These are phyloP conservation scores for Monascus ruber DNA, from an alignment of 2,329 filamentous ascomycete species.

Conservation along the genomic window DNA sequence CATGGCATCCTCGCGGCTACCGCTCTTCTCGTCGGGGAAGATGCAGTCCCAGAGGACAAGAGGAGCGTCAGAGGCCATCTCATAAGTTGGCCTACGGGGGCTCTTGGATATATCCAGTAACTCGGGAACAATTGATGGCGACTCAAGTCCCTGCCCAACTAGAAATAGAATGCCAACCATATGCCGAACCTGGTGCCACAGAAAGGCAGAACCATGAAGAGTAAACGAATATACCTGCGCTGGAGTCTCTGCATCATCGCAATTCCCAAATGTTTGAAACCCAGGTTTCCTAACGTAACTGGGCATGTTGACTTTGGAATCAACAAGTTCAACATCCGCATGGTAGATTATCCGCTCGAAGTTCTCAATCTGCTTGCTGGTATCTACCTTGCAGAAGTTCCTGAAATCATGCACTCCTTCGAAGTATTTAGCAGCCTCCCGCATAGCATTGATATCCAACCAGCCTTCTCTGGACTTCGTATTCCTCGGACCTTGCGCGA, in stretches of 20 bases:
- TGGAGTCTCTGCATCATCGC: constrained; percentile 9
- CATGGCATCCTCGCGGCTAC: constrained; percentile 48
- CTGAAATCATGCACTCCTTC: constrained; percentile 86
- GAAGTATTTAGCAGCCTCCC: constrained; percentile 64
- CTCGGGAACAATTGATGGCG: constrained; percentile 57
- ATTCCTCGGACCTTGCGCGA: constrained; percentile 24
- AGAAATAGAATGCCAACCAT: constrained; percentile 90
- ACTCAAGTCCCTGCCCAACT: constrained; percentile 77
- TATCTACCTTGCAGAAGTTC: constrained; percentile 92
- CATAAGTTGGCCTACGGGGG: constrained; percentile 71
- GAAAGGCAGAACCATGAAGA: constrained; percentile 79
- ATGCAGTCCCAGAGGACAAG: constrained; percentile 94
- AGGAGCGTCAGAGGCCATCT: constrained; percentile 81
- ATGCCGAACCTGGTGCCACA: constrained; percentile 97
- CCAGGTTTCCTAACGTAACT: constrained; percentile 43
- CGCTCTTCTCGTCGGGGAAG: constrained; percentile 52
- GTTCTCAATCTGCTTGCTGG: constrained; percentile 76
- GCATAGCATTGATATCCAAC: constrained; percentile 83
- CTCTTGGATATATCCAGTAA: constrained; percentile 62
- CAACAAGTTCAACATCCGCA: constrained; percentile 63
- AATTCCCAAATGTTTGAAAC: constrained; percentile 28
- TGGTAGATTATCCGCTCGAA: constrained; percentile 71
- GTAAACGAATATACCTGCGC: constrained; percentile 75
- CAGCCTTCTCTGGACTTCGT: constrained; percentile 52
- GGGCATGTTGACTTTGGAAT: constrained; percentile 40